Evolutionary conservation across 805 yeast genomes (phyloP), one percentile per base, ranked within the genome.

Genomic region (Lachancea sp.): DNA sequence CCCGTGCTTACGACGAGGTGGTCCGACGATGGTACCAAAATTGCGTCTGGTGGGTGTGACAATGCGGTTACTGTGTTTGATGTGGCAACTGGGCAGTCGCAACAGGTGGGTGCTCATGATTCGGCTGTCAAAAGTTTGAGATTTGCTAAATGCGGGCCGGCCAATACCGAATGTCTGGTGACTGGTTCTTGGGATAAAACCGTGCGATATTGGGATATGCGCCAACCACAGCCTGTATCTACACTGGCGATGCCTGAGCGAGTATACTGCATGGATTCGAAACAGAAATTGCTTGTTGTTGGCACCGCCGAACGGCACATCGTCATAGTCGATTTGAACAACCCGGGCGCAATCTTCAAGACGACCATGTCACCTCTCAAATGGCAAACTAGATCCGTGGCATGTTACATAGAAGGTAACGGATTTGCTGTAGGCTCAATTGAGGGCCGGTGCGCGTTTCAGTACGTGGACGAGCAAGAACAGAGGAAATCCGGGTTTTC

Each of bases 181-280:
- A 77, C 89, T 32, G 96, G 95, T 6, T 86, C 96, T 5, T 92
- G 97, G 97, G 98, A 92, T 64, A 88, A 87, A 65, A 87, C 97
- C 1, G 65, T 92, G 47, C 80, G 77, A 59, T 92, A 92, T 64
- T 38, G 42, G 42, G 42, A 38, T 25, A 71, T 84, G 66, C 79
- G 97, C 56, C 79, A 80, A 49, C 83, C 81, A 33, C 80, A 76
- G 52, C 92, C 97, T 13, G 74, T 90, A 16, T 75, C 88, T 15
- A 83, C 95, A 3, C 67, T 92, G 29, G 75, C 75, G 54, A 68
- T 92, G 60, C 96, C 97, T 0, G 97, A 92, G 50, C 70, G 96
- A 39, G 96, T 86, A 0, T 90, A 88, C 65, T 69, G 88, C 9
- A 83, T 90, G 95, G 96, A 89, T 59, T 60, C 83, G 8, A 71